Evolutionary conservation across 805 yeast genomes (phyloP).

Genomic region (Saccharomyces jurei): DNA sequence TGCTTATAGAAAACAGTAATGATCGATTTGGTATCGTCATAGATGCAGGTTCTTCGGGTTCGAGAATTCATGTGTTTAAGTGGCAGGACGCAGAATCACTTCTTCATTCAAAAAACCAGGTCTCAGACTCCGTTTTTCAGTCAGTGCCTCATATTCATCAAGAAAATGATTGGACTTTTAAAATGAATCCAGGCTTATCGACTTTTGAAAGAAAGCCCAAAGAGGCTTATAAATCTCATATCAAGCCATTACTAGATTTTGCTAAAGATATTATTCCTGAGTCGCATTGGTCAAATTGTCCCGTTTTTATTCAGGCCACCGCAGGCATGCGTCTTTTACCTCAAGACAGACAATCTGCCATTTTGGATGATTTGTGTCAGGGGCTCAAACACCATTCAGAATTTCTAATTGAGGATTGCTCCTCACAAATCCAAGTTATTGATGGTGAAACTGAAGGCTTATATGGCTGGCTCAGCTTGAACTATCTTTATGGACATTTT

Average conservation of each 20-base stretch:
- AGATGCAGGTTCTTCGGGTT: constrained; percentile 95
- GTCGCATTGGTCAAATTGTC: constrained; percentile 55
- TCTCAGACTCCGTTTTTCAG: constrained; percentile 25
- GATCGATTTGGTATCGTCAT: constrained; percentile 72
- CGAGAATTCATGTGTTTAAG: constrained; percentile 72
- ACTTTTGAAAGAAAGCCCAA: constrained; percentile 46
- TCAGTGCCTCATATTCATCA: constrained; percentile 65
- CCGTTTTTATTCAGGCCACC: constrained; percentile 85
- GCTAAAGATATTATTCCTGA: constrained; percentile 68
- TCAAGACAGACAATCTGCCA: constrained; percentile 39
- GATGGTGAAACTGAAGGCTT: constrained; percentile 94
- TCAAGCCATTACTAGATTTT: constrained; percentile 52
- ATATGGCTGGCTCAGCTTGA: constrained; percentile 91
- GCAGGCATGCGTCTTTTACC: constrained; percentile 91
- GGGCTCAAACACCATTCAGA: constrained; percentile 44
- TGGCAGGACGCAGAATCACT: constrained; percentile 53
- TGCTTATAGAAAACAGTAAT: constrained; percentile 2
- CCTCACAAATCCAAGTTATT: constrained; percentile 68
- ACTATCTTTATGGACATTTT: constrained; percentile 67
- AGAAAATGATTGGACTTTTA: constrained; percentile 59
- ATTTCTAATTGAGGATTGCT: constrained; percentile 52
- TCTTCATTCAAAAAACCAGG: not conserved
- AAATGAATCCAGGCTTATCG: constrained; percentile 81
- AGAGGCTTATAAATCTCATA: constrained; percentile 64
- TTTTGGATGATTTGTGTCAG: constrained; percentile 56